These are phyloP conservation scores for Leersia perrieri DNA, from an alignment of 176 grass and related monocot genomes.

Conservation along the genomic window DNA sequence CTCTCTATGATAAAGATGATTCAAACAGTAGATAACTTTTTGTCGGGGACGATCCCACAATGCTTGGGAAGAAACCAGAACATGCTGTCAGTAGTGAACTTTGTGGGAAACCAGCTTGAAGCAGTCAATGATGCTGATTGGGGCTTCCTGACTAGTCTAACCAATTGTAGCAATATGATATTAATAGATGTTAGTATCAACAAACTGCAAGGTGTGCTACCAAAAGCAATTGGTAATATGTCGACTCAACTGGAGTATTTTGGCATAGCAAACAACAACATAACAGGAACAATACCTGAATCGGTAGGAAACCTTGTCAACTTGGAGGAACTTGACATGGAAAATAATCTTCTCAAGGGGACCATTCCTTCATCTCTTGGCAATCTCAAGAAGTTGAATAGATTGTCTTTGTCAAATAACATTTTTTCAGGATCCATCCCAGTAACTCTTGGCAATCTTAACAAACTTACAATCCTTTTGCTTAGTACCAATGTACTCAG, in stretches of 20 bases:
- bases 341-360: not conserved
- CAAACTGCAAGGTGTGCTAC: conserved; percentile 9
- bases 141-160: not conserved
- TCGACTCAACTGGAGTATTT: not conserved
- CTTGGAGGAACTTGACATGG: not conserved
- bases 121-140: not conserved
- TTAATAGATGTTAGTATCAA: not conserved
- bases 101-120: not conserved
- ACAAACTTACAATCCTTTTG: not conserved
- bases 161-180: not conserved
- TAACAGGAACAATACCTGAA: conserved; percentile 26
- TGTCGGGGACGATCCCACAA: not conserved
- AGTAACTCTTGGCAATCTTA: conserved; percentile 6
- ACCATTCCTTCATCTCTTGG: conserved; percentile 4
- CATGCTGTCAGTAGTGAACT: not conserved
- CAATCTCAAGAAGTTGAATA: conserved; percentile 1
- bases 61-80: not conserved
- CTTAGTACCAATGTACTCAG: not conserved
- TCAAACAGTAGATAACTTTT: not conserved
- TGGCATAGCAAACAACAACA: not conserved
- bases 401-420: conserved; percentile 9
- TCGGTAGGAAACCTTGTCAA: conserved; percentile 15
- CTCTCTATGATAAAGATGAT: not conserved
- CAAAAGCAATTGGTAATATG: conserved; percentile 14
- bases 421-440: conserved; percentile 24